Base-by-base conservation (phyloP, 805 yeast genomes). In the Lipomyces mesembrius region DNA sequence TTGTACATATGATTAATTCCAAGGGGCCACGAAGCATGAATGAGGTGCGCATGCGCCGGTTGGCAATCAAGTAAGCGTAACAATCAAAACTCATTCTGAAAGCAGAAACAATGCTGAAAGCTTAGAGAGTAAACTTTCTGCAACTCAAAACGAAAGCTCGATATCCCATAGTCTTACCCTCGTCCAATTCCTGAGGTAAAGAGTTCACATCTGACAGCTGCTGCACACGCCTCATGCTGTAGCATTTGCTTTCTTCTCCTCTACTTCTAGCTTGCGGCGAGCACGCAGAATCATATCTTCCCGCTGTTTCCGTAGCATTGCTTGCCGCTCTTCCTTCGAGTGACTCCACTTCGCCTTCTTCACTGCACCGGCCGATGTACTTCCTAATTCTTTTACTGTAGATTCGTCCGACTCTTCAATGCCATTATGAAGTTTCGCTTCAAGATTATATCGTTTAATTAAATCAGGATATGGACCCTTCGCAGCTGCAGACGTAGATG, bases 201-300 rank as follows among this genome's bases (percentile, higher is more conserved):
- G 39, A 37, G 39, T 37, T 37, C 12, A 37, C 4, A 37, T 4
- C 2, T 37, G 14, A 14, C 17, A 35, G 39, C 39, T 35, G 39
- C 39, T 14, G 39, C 12, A 37, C 17, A 37, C 4, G 39, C 39
- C 39, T 43, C 20, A 43, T 43, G 20, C 49, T 43, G 49, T 17
- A 17, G 14, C 14, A n/a, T n/a, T 54, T 64, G 51, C 20, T 51
- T 39, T 52, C 49, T 43, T 43, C 11, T 43, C 49, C 3, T 43
- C 49, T 5, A n/a, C 49, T 4, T 72, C 72, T 76, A 91, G 79
- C 75, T 88, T 83, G 71, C 81, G 77, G 71, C 92, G 83, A 0
- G 92, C 91, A 64, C 82, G 80, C 74, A 85, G 75, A 54, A 89
- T 82, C 88, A 89, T 83, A 59, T 84, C 84, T 64, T 83, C 82